Evolutionary conservation across 2,329 filamentous ascomycete genomes (phyloP).

Genomic region (Xylariaceae sp.): DNA sequence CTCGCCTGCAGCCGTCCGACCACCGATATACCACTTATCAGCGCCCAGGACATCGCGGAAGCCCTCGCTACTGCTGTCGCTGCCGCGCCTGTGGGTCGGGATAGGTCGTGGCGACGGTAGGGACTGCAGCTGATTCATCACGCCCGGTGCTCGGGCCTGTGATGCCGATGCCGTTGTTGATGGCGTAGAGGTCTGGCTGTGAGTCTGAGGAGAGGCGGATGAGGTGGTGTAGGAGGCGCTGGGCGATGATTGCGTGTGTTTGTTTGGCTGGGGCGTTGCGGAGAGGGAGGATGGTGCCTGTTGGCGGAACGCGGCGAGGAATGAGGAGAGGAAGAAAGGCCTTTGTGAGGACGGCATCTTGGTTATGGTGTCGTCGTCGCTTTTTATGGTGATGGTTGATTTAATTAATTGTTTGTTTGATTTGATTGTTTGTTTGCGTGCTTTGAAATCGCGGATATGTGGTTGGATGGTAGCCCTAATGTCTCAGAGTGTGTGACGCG

Average conservation of each 20-base stretch:
- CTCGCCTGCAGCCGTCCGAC: slow-evolving; percentile 68
- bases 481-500: background rate
- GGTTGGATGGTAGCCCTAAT: background rate
- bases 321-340: slow-evolving; percentile 33
- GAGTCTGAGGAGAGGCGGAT: slow-evolving; percentile 21
- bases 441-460: background rate
- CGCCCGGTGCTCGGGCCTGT: slow-evolving; percentile 5
- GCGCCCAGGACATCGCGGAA: slow-evolving; percentile 66
- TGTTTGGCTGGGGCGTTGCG: slow-evolving; percentile 30
- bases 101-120: slow-evolving; percentile 32
- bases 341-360: slow-evolving; percentile 32
- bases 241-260: slow-evolving; percentile 23
- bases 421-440: background rate
- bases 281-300: slow-evolving; percentile 27
- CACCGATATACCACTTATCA: slow-evolving; percentile 80
- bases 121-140: slow-evolving; percentile 30
- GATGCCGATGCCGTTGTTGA: slow-evolving; percentile 18
- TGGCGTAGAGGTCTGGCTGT: slow-evolving; percentile 1
- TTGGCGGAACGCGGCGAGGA: slow-evolving; percentile 33
- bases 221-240: slow-evolving; percentile 11
- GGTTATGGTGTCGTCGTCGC: slow-evolving; percentile 6
- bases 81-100: slow-evolving; percentile 54
- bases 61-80: slow-evolving; percentile 69
- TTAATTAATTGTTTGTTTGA: background rate
- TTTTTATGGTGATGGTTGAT: slow-evolving; percentile 1